Conservation (phyloP, 768 basidiomycete genomes). For the Rhodotorula sphaerocarpa region DNA sequence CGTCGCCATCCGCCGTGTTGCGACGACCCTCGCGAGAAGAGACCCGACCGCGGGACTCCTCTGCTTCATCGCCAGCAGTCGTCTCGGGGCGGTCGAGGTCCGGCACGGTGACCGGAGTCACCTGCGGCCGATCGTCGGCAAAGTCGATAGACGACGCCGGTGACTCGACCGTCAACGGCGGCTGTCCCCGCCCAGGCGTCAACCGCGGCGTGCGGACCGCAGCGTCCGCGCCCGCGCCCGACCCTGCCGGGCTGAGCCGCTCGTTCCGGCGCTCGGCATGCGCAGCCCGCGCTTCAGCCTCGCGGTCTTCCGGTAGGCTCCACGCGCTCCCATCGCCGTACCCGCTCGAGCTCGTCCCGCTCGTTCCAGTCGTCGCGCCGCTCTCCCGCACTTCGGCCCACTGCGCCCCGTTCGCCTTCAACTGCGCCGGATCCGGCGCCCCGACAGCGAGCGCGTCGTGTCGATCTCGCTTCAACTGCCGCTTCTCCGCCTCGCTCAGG, state of each 20-base stretch:
- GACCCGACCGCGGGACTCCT: constrained; percentile 6
- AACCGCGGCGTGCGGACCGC: neutral
- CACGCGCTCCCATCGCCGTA: neutral
- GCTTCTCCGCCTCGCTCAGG: constrained; percentile 15
- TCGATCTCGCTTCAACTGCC: constrained; percentile 12
- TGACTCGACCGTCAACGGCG: neutral
- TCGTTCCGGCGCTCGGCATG: neutral
- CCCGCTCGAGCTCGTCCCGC: constrained; percentile 7
- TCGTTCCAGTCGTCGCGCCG: constrained; percentile 4
- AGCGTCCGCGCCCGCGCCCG: constrained; percentile 1
- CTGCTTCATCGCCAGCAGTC: neutral
- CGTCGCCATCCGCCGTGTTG: neutral
- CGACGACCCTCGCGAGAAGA: neutral
- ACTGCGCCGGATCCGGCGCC: constrained; percentile 1
- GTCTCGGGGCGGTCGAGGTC: neutral
- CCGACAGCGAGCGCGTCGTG: constrained; percentile 27
- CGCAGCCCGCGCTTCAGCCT: neutral
- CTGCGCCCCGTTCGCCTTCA: neutral
- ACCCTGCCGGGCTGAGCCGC: neutral
- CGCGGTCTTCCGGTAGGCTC: neutral
- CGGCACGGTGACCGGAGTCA: neutral
- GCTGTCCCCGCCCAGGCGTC: too few species aligned
- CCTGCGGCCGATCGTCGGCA: neutral
- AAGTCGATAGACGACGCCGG: neutral
- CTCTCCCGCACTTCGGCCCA: constrained; percentile 13